A percentile compares a stretch with the other conserved stretches of the same genome.
Evolutionary conservation across 805 yeast genomes (phyloP).

Genomic region (Candida silvatica): DNA sequence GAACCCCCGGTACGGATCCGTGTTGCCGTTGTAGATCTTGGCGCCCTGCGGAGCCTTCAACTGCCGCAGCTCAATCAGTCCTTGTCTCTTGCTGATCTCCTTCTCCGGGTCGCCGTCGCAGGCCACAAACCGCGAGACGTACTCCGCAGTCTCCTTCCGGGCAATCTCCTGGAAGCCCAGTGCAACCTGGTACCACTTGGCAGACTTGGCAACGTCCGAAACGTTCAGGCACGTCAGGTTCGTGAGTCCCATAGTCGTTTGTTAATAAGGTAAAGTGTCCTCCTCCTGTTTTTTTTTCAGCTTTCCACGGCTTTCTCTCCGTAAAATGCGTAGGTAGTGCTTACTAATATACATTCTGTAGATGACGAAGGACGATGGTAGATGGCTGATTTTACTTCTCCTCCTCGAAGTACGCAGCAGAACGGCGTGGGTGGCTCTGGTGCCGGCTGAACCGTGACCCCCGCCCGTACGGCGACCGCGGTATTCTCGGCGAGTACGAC

Average conservation of each 20-base stretch:
- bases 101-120: conserved; percentile 33
- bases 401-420: no score
- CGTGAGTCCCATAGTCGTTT: conserved; percentile 23
- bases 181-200: conserved; percentile 63
- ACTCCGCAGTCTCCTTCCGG: conserved; percentile 45
- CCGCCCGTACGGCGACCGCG: conserved; percentile 5
- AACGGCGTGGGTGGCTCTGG: not conserved
- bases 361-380: no score
- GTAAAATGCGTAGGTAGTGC: no score
- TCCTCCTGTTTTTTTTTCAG: no score
- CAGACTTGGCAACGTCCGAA: conserved; percentile 67
- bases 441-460: conserved; percentile 7
- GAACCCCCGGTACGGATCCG: conserved; percentile 78
- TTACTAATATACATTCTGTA: no score
- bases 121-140: conserved; percentile 63
- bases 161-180: conserved; percentile 65
- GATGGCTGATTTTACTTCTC: no score
- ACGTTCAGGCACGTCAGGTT: conserved; percentile 78
- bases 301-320: no score
- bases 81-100: conserved; percentile 37
- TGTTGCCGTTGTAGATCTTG: conserved; percentile 75
- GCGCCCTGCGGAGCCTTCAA: conserved; percentile 49
- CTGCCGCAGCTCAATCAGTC: conserved; percentile 75
- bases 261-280: no score
- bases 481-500: conserved; percentile 10